Evolutionary conservation across 345 rosid genomes (phyloP), one percentile per base, ranked within the genome.

Genomic region (Boechera stricta): DNA sequence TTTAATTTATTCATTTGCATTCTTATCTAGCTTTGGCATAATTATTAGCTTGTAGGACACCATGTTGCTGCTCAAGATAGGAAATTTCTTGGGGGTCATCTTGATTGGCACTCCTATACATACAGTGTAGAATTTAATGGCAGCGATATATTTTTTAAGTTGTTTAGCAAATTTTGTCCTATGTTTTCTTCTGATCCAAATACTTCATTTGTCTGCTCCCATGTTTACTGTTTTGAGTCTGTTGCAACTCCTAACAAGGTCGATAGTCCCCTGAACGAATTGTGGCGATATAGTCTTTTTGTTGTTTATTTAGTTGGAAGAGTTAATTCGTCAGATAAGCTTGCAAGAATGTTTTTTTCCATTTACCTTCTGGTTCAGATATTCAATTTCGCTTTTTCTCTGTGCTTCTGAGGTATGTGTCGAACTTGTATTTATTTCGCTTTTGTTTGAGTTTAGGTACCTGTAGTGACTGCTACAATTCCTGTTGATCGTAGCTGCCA

Each of bases 391-490:
- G 3, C 41, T 10, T 51, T 65, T 53, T 53, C 18, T 72, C 15
- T 59, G 21, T 28, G 67, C 44, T 33, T 76, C 15, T 38, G 45
- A n/a, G 18, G 38, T 11, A 52, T 70, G 48, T 55, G 31, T 64
- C 48, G 32, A 64, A 76, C 31, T 58, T 56, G 10, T 64, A 62
- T 77, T 53, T 58, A 16, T 57, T 63, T 76, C 52, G 13, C 24
- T 71, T 78, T 75, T 15, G 29, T 59, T 45, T 61, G 71, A 71
- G 31, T 77, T 71, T 84, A 94, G 98, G 98, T 94, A 38, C 98
- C 98, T 77, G 98, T 92, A 49, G 89, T 89, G 66, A 94, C 98
- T 54, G 98, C 98, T 68, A 82, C 83, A 63, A 75, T 92, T 77
- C 88, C 93, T 52, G 85, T 94, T 78, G 94, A 94, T 51, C 87